Evolutionary conservation across 2,329 filamentous ascomycete species (phyloP).

Genomic region (Talaromyces sp.): DNA sequence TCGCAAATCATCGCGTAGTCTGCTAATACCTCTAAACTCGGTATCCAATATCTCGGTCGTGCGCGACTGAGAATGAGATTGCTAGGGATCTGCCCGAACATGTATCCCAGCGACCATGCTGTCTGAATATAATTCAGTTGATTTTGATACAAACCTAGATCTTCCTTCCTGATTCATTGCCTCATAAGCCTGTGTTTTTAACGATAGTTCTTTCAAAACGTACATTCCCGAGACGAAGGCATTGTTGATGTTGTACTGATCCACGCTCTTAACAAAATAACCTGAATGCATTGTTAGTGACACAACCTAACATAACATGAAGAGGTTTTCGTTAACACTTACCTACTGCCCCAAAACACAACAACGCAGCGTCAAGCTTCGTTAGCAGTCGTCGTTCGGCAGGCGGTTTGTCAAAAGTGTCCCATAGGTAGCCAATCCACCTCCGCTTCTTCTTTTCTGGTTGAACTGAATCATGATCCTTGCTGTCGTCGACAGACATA

Average conservation of each 20-base stretch:
- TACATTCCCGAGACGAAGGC: slow-evolving; percentile 45
- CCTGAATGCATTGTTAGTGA: slow-evolving; percentile 22
- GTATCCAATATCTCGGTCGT: slow-evolving; percentile 46
- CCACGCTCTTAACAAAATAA: slow-evolving; percentile 48
- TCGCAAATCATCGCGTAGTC: neutral
- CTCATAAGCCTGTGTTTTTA: neutral
- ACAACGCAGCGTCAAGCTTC: slow-evolving; percentile 44
- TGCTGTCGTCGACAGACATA: slow-evolving; percentile 7
- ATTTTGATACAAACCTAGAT: slow-evolving; percentile 48
- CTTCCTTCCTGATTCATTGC: slow-evolving; percentile 41
- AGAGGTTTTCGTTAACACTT: neutral
- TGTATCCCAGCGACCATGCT: slow-evolving; percentile 56
- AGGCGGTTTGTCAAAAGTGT: slow-evolving; percentile 47
- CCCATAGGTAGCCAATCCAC: slow-evolving; percentile 49
- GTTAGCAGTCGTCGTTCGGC: slow-evolving; percentile 45
- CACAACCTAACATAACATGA: neutral
- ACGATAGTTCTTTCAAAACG: slow-evolving; percentile 1
- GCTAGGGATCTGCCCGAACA: slow-evolving; percentile 47
- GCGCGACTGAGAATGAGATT: slow-evolving; percentile 49
- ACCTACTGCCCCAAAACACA: slow-evolving; percentile 43
- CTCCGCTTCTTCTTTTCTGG: slow-evolving; percentile 29
- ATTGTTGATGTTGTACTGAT: slow-evolving; percentile 42
- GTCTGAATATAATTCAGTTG: slow-evolving; percentile 53
- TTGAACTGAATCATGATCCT: slow-evolving; percentile 12
- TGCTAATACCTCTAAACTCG: slow-evolving; percentile 36